Evolutionary conservation across 257 asterid genomes (phyloP).

Genomic region (Verbena officinalis): DNA sequence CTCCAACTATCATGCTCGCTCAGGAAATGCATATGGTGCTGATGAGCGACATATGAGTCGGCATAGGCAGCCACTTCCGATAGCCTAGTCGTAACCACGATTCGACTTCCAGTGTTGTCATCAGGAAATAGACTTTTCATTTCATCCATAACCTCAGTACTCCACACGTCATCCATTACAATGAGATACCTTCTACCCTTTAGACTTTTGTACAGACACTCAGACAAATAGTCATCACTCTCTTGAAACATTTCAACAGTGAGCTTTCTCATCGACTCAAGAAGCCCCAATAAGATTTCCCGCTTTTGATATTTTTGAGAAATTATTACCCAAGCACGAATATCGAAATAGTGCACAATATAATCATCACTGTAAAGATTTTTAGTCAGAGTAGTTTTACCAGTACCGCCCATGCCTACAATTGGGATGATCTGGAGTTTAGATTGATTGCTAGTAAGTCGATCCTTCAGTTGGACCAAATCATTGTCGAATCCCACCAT

Average conservation of each 20-base stretch:
- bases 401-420: too few species aligned
- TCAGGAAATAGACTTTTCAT: not conserved
- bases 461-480: too few species aligned
- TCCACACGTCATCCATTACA: slow-evolving; percentile 1
- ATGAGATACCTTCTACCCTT: not conserved
- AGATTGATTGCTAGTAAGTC: too few species aligned
- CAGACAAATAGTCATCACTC: not conserved
- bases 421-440: too few species aligned
- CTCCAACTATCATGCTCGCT: not conserved
- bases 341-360: too few species aligned
- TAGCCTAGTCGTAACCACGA: not conserved
- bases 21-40: not conserved
- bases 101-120: not conserved
- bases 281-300: too few species aligned
- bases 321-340: too few species aligned
- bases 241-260: not conserved
- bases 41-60: not conserved
- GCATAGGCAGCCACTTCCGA: not conserved
- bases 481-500: too few species aligned
- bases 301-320: too few species aligned
- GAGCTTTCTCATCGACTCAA: too few species aligned
- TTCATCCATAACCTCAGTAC: not conserved
- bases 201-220: not conserved
- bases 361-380: too few species aligned
- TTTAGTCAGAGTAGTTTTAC: too few species aligned